Evolutionary conservation across 768 basidiomycete genomes (phyloP).

Genomic region (Tulasnella sp.): DNA sequence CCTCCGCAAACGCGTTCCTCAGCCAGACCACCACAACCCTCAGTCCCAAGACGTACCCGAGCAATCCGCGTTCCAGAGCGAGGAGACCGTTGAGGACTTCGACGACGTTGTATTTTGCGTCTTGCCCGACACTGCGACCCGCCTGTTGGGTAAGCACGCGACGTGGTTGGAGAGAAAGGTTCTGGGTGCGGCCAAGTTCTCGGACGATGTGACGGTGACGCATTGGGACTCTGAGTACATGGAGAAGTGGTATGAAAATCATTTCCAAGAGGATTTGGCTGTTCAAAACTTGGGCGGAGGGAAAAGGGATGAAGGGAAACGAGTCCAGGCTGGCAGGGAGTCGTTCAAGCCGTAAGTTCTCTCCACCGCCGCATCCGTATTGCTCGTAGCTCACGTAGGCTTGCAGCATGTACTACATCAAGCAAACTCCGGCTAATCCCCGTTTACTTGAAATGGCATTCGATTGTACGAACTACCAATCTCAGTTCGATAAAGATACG

Average conservation of each 20-base stretch:
- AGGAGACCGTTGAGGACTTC: conserved; percentile 25
- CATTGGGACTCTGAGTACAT: conserved; percentile 38
- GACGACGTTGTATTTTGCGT: conserved; percentile 37
- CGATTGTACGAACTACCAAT: conserved; percentile 38
- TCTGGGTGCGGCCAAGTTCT: conserved; percentile 33
- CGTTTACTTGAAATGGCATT: conserved; percentile 4
- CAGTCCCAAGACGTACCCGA: conserved; percentile 24
- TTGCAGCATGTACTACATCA: conserved; percentile 6
- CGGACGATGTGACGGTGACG: conserved; percentile 38
- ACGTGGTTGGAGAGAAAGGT: conserved; percentile 31
- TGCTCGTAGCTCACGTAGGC: neutral
- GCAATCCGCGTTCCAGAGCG: conserved; percentile 23
- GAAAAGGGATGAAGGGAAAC: neutral
- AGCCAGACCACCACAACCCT: neutral
- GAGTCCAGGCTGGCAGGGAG: neutral
- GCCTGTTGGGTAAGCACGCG: conserved; percentile 31
- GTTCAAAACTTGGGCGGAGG: neutral
- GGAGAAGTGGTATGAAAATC: conserved; percentile 16
- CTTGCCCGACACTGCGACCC: conserved; percentile 34
- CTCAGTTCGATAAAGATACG: conserved; percentile 23
- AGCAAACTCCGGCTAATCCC: neutral
- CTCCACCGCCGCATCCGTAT: neutral
- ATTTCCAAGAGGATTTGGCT: neutral
- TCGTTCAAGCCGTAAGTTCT: neutral
- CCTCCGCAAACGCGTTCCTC: neutral